These are phyloP conservation scores for Hymenoscyphus infarciens DNA, from an alignment of 2,329 filamentous ascomycete species.

Conservation along the genomic window DNA sequence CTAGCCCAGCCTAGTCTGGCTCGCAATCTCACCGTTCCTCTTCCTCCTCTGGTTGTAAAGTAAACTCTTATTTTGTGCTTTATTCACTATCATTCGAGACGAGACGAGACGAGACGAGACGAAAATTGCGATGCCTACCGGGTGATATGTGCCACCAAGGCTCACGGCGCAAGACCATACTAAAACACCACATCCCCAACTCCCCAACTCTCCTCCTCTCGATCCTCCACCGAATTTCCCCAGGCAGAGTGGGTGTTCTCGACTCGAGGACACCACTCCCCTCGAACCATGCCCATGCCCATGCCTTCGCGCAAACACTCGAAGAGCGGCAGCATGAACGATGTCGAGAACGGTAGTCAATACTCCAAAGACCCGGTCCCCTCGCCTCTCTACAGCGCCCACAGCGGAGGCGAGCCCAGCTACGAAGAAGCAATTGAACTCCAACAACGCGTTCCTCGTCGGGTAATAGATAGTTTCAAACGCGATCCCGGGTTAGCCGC, in stretches of 20 bases:
- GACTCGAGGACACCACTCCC: background rate
- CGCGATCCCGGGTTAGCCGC: slow-evolving; percentile 42
- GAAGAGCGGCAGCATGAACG: background rate
- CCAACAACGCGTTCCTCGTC: slow-evolving; percentile 16
- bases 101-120: background rate
- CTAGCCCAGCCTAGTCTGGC: too few relatives aligned
- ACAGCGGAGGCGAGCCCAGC: slow-evolving; percentile 21
- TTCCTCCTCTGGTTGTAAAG: background rate
- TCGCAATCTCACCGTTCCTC: too few relatives aligned
- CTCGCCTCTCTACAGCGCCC: slow-evolving; percentile 18
- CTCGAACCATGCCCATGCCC: background rate
- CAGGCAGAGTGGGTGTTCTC: background rate
- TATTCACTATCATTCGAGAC: background rate
- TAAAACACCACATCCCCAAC: background rate
- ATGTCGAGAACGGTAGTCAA: slow-evolving; percentile 12
- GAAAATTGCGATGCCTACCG: background rate
- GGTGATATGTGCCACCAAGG: background rate
- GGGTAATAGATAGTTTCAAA: slow-evolving; percentile 30
- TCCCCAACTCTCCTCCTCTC: background rate
- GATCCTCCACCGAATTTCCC: background rate
- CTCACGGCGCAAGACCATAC: background rate
- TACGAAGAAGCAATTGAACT: slow-evolving; percentile 27
- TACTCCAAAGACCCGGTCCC: slow-evolving; percentile 12
- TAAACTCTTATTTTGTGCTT: background rate
- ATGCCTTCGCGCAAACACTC: background rate